Conservation (phyloP, 1,284 basidiomycete species). For the Wolfiporia cocos region DNA sequence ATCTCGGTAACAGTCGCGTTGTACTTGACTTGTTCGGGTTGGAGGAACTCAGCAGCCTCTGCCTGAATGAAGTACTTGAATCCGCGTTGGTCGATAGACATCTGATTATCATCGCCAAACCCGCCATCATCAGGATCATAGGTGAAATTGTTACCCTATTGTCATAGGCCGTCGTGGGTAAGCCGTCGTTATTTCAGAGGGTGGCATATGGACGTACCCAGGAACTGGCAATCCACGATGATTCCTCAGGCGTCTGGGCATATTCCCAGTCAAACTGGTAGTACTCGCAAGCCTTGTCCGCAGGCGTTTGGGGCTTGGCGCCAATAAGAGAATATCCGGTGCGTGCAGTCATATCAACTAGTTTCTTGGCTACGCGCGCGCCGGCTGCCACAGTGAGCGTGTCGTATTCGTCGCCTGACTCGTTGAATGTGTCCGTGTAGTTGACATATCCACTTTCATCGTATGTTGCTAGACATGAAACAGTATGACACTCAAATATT, state of each 20-base stretch:
- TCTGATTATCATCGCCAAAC: constrained; percentile 48
- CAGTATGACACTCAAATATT: too few relatives aligned
- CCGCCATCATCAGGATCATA: constrained; percentile 47
- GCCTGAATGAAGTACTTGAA: constrained; percentile 49
- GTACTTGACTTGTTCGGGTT: constrained; percentile 38
- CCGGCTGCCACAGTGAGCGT: constrained; percentile 33
- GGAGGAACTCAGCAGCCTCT: constrained; percentile 49
- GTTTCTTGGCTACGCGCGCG: constrained; percentile 13
- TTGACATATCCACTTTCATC: constrained; percentile 42
- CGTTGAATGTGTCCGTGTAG: constrained; percentile 38
- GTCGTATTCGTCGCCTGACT: constrained; percentile 34
- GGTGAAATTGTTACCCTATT: constrained; percentile 60
- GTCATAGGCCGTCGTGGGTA: too few relatives aligned
- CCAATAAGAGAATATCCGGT: constrained; percentile 44
- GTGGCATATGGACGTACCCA: constrained; percentile 34
- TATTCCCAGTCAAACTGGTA: constrained; percentile 51
- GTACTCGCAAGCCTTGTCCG: constrained; percentile 48
- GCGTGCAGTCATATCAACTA: constrained; percentile 43
- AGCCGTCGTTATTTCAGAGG: too few relatives aligned
- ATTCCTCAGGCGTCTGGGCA: constrained; percentile 52
- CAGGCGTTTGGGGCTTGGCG: constrained; percentile 35
- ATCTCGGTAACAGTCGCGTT: constrained; percentile 48
- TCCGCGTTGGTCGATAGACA: constrained; percentile 55
- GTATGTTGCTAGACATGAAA: constrained; percentile 46
- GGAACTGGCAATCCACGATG: constrained; percentile 54